Percentiles rank a stretch among this genome's conserved stretches.
Evolutionary conservation across 2,329 filamentous ascomycete species (phyloP).

Genomic region (Ascomycota sp.): DNA sequence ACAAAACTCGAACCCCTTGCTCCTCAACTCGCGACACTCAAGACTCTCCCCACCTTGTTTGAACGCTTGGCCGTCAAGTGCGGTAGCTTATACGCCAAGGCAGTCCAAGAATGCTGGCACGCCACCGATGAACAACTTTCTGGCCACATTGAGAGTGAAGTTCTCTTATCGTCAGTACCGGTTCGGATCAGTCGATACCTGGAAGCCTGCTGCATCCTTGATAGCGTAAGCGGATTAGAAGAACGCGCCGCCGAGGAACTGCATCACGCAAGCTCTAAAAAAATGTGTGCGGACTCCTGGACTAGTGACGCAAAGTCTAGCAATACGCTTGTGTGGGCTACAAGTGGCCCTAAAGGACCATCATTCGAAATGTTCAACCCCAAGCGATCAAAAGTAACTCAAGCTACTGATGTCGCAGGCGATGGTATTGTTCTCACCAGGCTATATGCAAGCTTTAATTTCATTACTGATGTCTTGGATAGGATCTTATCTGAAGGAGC

Average conservation of each 20-base stretch:
- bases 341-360: too few relatives aligned
- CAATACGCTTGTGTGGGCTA: too few relatives aligned
- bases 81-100: conserved; percentile 53
- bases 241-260: conserved; percentile 28
- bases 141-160: conserved; percentile 23
- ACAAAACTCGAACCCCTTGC: conserved; percentile 35
- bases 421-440: too few relatives aligned
- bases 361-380: too few relatives aligned
- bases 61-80: conserved; percentile 43
- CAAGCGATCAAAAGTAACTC: background rate
- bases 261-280: conserved; percentile 6
- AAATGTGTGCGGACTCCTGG: background rate
- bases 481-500: conserved; percentile 3
- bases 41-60: conserved; percentile 37
- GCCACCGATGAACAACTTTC: conserved; percentile 42
- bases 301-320: too few relatives aligned
- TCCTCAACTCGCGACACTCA: conserved; percentile 19
- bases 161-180: conserved; percentile 30
- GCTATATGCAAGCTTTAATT: too few relatives aligned
- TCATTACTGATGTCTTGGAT: conserved; percentile 4
- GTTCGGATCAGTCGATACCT: conserved; percentile 32
- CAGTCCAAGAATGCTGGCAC: conserved; percentile 47
- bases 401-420: background rate
- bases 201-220: conserved; percentile 36
- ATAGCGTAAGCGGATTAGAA: conserved; percentile 33